Base-by-base conservation (phyloP, 2,329 filamentous ascomycete species). In the Chaetomiaceae sp. region DNA sequence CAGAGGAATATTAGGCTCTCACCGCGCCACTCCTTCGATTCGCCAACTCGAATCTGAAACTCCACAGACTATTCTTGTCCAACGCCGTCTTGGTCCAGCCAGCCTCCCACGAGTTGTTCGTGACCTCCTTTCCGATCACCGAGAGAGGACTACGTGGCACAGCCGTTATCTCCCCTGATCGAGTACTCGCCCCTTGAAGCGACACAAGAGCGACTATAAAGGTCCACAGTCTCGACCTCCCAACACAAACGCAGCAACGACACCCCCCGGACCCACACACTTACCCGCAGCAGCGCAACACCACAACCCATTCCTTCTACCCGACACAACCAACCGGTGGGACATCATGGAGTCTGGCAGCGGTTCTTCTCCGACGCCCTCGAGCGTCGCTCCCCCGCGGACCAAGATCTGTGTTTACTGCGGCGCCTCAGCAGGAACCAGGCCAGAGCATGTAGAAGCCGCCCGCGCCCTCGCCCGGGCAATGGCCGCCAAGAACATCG, bases 381-480 rank as follows among this genome's bases (percentile, higher is more conserved):
- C 64, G 19, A 55, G 43, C 48, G 64, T 66, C 55, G 62, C 62
- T 25, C 63, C 68, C 44, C 72, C 68, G 56, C 66, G 60, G 54
- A 72, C 86, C 53, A 88, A 88, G 58, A 86, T 96, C 66, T 95
- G 89, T 68, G 92, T 97, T 60, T 97, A 96, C 79, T 97, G 93
- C 73, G 93, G 92, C 65, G 82, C 93, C 46, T 85, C 82, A 8
- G 68, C 78, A 14, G 93, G 93, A 44, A 82, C 76, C 45, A 85
- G 81, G 55, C 83, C 88, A 13, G 77, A 77, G 4, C 89, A 96
- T 69, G 71, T 95, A 62, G 82, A 84, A 66, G 84, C 89, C 7
- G 93, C 93, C 3, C 85, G 85, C 34, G 71, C 81, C 25, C 82
- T 97, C 13, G 92, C 86, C 48, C 73, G 74, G 30, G 75, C 78